A percentile compares a stretch with the other conserved stretches of the same genome.
These are phyloP conservation scores for Suillus brevipes DNA, from an alignment of 768 basidiomycete genomes.

Conservation along the genomic window DNA sequence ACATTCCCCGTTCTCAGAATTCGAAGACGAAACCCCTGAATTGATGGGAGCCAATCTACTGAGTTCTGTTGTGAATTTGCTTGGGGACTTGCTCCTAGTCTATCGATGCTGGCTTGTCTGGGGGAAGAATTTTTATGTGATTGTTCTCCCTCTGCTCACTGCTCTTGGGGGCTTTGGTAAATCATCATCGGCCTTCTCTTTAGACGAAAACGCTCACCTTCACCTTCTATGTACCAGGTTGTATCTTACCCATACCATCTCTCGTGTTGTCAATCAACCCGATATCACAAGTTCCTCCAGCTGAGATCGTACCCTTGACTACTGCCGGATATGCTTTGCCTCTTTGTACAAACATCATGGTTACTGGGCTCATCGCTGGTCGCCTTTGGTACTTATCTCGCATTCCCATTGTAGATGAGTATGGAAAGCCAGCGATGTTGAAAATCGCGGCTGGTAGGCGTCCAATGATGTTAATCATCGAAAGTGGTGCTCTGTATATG, in stretches of 20 bases:
- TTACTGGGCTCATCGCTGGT: slow-evolving; percentile 33
- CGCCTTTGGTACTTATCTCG: slow-evolving; percentile 31
- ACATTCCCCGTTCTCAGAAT: slow-evolving; percentile 17
- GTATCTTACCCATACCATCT: background rate
- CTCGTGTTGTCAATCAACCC: background rate
- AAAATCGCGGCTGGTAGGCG: slow-evolving; percentile 8
- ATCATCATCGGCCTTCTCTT: slow-evolving; percentile 5
- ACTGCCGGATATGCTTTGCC: slow-evolving; percentile 33
- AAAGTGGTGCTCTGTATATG: slow-evolving; percentile 33
- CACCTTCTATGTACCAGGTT: background rate
- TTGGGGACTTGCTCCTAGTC: slow-evolving; percentile 26
- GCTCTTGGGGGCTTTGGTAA: slow-evolving; percentile 29
- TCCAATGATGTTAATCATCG: slow-evolving; percentile 29
- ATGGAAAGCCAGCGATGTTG: background rate
- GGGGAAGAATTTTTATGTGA: slow-evolving; percentile 26
- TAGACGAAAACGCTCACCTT: background rate
- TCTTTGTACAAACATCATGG: slow-evolving; percentile 34
- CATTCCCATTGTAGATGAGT: background rate
- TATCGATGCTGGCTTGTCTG: slow-evolving; percentile 38
- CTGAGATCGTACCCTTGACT: slow-evolving; percentile 29
- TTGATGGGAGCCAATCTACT: slow-evolving; percentile 27
- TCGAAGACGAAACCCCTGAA: slow-evolving; percentile 18
- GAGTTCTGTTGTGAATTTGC: slow-evolving; percentile 22
- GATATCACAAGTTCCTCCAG: slow-evolving; percentile 18
- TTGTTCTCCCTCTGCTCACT: slow-evolving; percentile 29